A percentile compares a stretch with the other conserved stretches of the same genome.
These are phyloP conservation scores for Nigrograna mackinnonii DNA, from an alignment of 2,329 filamentous ascomycete genomes.

Conservation along the genomic window DNA sequence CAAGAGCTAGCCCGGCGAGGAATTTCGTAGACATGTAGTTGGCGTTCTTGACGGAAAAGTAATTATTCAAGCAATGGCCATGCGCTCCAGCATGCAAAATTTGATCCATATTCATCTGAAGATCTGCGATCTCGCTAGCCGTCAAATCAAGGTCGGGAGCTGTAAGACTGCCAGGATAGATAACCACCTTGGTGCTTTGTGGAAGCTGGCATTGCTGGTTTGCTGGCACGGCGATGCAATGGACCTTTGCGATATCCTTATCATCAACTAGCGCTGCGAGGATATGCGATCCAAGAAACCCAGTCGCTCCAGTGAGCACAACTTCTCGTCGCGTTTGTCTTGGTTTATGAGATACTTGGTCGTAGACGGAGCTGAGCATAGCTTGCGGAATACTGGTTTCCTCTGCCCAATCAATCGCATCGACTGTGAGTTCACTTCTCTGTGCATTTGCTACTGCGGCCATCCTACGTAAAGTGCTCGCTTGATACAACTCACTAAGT, in stretches of 20 bases:
- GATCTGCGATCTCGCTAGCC: too few species aligned
- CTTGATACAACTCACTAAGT: conserved; percentile 42
- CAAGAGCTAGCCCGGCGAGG: conserved; percentile 9
- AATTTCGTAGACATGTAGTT: conserved; percentile 21
- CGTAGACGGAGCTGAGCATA: conserved; percentile 2
- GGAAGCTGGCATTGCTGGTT: too few species aligned
- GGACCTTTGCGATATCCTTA: conserved; percentile 6
- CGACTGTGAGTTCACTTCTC: conserved; percentile 6
- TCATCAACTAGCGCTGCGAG: conserved; percentile 27
- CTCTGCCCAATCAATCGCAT: conserved; percentile 43
- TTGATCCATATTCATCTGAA: too few species aligned
- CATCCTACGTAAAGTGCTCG: conserved; percentile 46
- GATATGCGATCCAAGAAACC: conserved; percentile 11
- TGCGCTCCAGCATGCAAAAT: conserved; percentile 25
- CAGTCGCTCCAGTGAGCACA: conserved; percentile 17
- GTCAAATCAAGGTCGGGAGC: conserved; percentile 43
- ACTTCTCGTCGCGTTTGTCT: too few species aligned
- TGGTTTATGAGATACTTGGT: too few species aligned
- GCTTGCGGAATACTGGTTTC: conserved; percentile 34
- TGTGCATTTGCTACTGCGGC: conserved; percentile 33
- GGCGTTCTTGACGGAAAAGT: conserved; percentile 19
- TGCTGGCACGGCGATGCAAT: conserved; percentile 10
- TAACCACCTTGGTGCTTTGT: conserved; percentile 16
- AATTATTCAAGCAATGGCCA: conserved; percentile 26
- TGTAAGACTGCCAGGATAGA: conserved; percentile 40